Percentiles rank a stretch among this genome's conserved stretches.
These are phyloP conservation scores for Shiraia bambusicola DNA, from an alignment of 2,329 filamentous ascomycete species.

Conservation along the genomic window DNA sequence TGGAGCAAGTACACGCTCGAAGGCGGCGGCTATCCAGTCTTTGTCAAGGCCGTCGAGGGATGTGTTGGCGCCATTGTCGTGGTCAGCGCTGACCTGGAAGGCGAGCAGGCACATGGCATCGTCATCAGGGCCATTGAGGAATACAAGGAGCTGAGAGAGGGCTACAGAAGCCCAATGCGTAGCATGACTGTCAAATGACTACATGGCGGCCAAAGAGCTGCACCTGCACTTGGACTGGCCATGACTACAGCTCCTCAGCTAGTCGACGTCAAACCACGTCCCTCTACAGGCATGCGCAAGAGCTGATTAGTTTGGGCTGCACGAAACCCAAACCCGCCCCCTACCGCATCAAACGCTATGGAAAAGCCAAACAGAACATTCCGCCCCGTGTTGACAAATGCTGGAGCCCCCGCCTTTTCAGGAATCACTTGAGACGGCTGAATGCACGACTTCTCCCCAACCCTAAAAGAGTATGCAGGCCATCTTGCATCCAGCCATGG, in stretches of 20 bases:
- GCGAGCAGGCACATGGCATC: constrained; percentile 75
- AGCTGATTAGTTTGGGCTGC: constrained; percentile 14
- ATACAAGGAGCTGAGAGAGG: constrained; percentile 46
- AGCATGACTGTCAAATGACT: constrained; percentile 39
- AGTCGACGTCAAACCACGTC: no score
- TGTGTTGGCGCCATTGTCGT: constrained; percentile 74
- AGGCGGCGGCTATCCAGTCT: constrained; percentile 73
- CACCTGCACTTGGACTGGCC: constrained; percentile 14
- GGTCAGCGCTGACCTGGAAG: constrained; percentile 64
- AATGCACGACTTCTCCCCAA: constrained; percentile 27
- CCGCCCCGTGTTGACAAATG: constrained; percentile 40
- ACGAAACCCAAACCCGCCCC: constrained; percentile 37
- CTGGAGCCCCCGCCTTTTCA: constrained; percentile 18
- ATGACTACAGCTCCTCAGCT: background rate
- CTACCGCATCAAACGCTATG: constrained; percentile 39
- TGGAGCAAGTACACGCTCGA: constrained; percentile 70
- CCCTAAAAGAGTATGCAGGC: constrained; percentile 28
- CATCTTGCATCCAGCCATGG: constrained; percentile 16
- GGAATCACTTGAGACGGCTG: constrained; percentile 35
- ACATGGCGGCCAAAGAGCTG: constrained; percentile 11
- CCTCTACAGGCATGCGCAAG: constrained; percentile 18
- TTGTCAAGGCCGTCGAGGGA: constrained; percentile 72
- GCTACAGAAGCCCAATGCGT: constrained; percentile 38
- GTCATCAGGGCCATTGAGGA: constrained; percentile 69
- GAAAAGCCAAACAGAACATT: constrained; percentile 36